Base-by-base conservation (phyloP, 192 early-diverging fungal species). In the Coemansia sp. region DNA sequence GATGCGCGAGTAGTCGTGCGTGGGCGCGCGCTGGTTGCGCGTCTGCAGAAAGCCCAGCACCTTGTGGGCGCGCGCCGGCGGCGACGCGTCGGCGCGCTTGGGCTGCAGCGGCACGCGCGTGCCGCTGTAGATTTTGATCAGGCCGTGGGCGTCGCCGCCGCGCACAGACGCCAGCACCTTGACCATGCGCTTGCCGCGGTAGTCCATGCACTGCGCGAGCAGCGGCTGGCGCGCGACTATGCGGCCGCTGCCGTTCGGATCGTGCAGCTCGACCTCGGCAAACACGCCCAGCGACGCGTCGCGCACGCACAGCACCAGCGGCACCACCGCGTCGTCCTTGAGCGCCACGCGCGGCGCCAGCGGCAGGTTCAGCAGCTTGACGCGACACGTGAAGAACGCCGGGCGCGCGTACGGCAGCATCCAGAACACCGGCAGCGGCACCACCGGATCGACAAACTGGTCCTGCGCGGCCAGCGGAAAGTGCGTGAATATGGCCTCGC, bases 241-340 rank as follows among this genome's bases (percentile, higher is more conserved):
- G 29, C 72, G 67, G 9, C 68, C 68, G 46, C 72, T 75, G 31
- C 68, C 68, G 21, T 75, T 75, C 17, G 67, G 58, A 12, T 79
- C 78, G 30, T 71, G 72, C 27, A 79, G 48, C 55, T 79, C 78
- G 19, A 79, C 65, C 47, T 79, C 78, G n/a, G 78, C 78, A 65
- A 70, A 75, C 31, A 70, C 78, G 1, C 64, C 43, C 45, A 70
- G 40, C n/a, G 62, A 49, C 36, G 60, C 56, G 55, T 71, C 72
- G 4, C 68, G 50, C 43, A 79, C 60, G 8, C 64, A 70, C 34
- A 79, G 46, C 11, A 79, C 71, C 27, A 79, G 42, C n/a, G 72
- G 72, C 2, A 55, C 49, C 12, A 71, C 72, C 6, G 51, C 45
- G 42, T 79, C 78, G 59, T 79, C 67, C 32, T 57, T 58, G 3